Evolutionary conservation across 352 stramenopile species (phyloP), one percentile per base, ranked within the genome.

Genomic region (Phytophthora citrophthora): DNA sequence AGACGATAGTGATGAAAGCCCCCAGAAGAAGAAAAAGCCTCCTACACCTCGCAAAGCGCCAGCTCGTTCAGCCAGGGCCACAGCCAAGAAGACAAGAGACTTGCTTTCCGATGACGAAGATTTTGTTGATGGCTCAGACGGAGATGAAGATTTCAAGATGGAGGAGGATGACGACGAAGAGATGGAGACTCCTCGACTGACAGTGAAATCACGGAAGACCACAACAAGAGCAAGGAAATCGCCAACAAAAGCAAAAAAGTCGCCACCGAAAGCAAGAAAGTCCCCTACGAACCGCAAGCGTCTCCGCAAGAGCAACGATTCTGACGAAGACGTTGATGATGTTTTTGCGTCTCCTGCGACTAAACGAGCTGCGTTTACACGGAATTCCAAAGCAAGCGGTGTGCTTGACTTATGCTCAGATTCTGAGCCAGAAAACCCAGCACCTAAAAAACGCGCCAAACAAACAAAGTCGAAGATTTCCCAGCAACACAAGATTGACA

Each of bases 81-180:
- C 64, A 12, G 39, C 49, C 11, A 20, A n/a, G 4, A 62, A 62
- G 27, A 51, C 58, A 18, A 64, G 67, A 31, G 52, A 62, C 29
- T 61, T 81, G 31, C 54, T 77, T 16, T 90, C 77, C 0, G 73
- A 83, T 34, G 77, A 90, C 6, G 74, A 76, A 38, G 51, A 76
- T 10, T 56, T 51, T 20, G 44, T 74, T 15, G 47, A 71, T 23
- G 64, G 69, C 16, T 63, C 16, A 34, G 70, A 93, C 46, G 77
- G 68, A 15, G 79, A 91, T 40, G 83, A 90, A 20, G 78, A 90
- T 40, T 90, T 76, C 24, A 76, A 90, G 27, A 68, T 82, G 50
- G 70, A 76, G 2, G 68, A 81, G 4, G 58, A 76, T 5, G 72
- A 72, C 27, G 75, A 83, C 4, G 79, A 88, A 54, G 83, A 83